Percentiles rank a stretch among this genome's conserved stretches.
Conservation (phyloP, 768 basidiomycete genomes). For the Lactarius pseudohatsudake region DNA sequence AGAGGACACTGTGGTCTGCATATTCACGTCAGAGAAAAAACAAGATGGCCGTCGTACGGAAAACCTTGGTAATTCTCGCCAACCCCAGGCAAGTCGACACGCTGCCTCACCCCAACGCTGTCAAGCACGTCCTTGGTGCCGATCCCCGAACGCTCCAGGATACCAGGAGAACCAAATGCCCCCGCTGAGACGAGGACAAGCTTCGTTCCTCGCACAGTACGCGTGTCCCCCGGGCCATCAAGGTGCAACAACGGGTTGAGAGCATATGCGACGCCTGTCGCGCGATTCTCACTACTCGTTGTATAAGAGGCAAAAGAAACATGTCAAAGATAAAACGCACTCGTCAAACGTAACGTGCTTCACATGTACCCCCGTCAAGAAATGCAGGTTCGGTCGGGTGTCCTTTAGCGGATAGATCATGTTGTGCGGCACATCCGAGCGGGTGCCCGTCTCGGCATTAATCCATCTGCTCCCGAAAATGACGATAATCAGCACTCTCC, state of each 20-base stretch:
- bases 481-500: neutral
- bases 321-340: slow-evolving; percentile 28
- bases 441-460: slow-evolving; percentile 47
- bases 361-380: slow-evolving; percentile 38
- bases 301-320: slow-evolving; percentile 25
- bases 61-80: slow-evolving; percentile 43
- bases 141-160: slow-evolving; percentile 56
- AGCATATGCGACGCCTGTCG: slow-evolving; percentile 23
- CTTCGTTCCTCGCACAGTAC: slow-evolving; percentile 35
- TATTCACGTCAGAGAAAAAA: neutral
- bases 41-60: neutral
- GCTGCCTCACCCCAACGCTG: slow-evolving; percentile 33
- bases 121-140: slow-evolving; percentile 37
- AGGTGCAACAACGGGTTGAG: neutral
- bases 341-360: slow-evolving; percentile 38
- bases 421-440: slow-evolving; percentile 52
- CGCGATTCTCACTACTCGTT: slow-evolving; percentile 28
- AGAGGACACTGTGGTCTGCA: slow-evolving; percentile 26
- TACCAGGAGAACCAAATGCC: slow-evolving; percentile 45
- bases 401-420: slow-evolving; percentile 41
- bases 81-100: slow-evolving; percentile 39
- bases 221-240: slow-evolving; percentile 28
- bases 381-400: slow-evolving; percentile 34
- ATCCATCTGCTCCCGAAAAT: slow-evolving; percentile 45
- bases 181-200: slow-evolving; percentile 44